These are phyloP conservation scores for Fistulifera pelliculosa DNA, from an alignment of 108 stramenopile genomes.

Conservation along the genomic window DNA sequence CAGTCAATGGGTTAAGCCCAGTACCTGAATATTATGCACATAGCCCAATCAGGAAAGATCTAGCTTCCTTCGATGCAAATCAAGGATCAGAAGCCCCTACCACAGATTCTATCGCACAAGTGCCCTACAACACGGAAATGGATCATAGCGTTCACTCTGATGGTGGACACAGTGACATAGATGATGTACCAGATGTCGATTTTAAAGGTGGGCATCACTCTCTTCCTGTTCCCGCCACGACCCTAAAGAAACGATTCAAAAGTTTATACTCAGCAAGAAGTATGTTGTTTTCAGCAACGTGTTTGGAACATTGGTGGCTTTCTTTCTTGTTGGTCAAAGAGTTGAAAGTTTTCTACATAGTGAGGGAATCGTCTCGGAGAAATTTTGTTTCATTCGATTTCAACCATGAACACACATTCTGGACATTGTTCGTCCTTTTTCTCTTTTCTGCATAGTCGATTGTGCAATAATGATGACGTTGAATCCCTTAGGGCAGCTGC, in stretches of 20 bases:
- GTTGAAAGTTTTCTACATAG: conserved; percentile 31
- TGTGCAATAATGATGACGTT: background rate
- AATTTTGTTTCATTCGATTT: conserved; percentile 9
- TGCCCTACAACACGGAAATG: background rate
- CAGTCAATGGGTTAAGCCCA: background rate
- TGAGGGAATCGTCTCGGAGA: conserved; percentile 6
- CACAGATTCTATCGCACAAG: background rate
- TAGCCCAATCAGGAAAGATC: background rate
- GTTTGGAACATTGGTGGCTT: conserved; percentile 44
- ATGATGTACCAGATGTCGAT: conserved; percentile 12
- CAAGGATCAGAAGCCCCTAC: background rate
- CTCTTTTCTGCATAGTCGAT: conserved; percentile 8
- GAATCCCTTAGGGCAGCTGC: background rate
- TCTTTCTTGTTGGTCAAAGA: conserved; percentile 40
- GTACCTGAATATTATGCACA: background rate
- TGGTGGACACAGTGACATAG: conserved; percentile 9
- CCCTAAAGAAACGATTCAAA: conserved; percentile 4
- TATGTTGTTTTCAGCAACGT: conserved; percentile 32
- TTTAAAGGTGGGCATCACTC: background rate
- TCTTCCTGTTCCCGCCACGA: background rate
- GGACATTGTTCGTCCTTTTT: conserved; percentile 37
- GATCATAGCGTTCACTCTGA: conserved; percentile 5
- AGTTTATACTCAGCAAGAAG: conserved; percentile 19
- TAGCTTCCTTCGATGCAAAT: background rate
- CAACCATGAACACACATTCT: conserved; percentile 30